phyloP scores from a whole-genome alignment of 1,284 basidiomycete genomes.

The Kalmanozyma brasiliensis region DNA sequence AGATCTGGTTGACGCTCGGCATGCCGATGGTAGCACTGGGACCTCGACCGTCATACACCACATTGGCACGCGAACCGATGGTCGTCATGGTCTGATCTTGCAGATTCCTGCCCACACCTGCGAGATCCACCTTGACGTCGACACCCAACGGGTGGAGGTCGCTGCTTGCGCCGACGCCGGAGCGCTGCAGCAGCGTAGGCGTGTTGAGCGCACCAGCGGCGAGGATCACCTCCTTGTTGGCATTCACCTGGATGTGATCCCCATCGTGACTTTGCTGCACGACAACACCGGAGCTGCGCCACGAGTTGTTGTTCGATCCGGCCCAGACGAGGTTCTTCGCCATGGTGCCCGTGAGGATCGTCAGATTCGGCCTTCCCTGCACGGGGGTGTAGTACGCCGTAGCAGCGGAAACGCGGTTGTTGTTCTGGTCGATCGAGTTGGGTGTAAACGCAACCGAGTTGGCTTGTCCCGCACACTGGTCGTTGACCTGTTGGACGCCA shows the following conservation, averaged over 20 bases:
- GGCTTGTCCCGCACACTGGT: constrained; percentile 74
- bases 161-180: constrained; percentile 68
- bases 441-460: constrained; percentile 74
- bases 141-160: constrained; percentile 67
- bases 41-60: constrained; percentile 49
- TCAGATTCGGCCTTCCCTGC: constrained; percentile 74
- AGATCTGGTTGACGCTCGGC: constrained; percentile 41
- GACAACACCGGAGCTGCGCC: constrained; percentile 25
- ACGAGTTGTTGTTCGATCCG: constrained; percentile 15
- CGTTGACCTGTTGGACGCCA: constrained; percentile 71
- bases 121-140: constrained; percentile 61
- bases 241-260: constrained; percentile 55
- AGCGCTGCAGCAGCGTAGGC: constrained; percentile 69
- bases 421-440: constrained; percentile 47
- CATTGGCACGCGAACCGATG: constrained; percentile 45
- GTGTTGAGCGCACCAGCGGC: constrained; percentile 70
- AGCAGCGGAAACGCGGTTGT: constrained; percentile 66
- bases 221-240: constrained; percentile 69
- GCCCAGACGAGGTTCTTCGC: constrained; percentile 63
- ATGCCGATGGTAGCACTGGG: constrained; percentile 58
- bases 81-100: constrained; percentile 69
- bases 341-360: constrained; percentile 70
- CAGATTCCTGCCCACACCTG: constrained; percentile 68
- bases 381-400: constrained; percentile 70
- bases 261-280: constrained; percentile 16